A percentile compares a stretch with the other conserved stretches of the same genome.
Evolutionary conservation across 1,139 yeast species (phyloP).

Genomic region (Hyphopichia wangnamkhiaoensis): DNA sequence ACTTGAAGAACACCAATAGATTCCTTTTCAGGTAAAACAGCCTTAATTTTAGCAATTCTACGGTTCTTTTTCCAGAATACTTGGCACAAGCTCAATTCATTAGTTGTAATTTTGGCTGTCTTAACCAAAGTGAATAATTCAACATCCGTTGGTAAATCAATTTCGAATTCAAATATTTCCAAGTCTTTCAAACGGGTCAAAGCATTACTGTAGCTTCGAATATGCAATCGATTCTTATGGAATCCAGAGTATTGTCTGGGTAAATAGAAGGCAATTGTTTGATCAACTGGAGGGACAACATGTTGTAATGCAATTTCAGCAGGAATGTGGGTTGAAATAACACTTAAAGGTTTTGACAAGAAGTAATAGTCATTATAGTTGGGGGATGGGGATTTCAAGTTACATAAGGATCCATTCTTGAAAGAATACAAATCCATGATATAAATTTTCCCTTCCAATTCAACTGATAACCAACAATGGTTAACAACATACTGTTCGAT

Average conservation of each 20-base stretch:
- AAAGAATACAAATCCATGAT: constrained; percentile 60
- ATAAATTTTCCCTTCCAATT: constrained; percentile 75
- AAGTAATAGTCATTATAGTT: constrained; percentile 64
- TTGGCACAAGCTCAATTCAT: constrained; percentile 70
- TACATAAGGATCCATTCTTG: constrained; percentile 38
- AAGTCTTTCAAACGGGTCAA: constrained; percentile 69
- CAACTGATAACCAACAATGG: constrained; percentile 87
- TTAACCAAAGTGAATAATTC: constrained; percentile 60
- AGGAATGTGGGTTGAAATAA: constrained; percentile 87
- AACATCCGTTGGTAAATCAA: constrained; percentile 68
- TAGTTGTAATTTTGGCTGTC: constrained; percentile 52
- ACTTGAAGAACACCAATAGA: constrained; percentile 73
- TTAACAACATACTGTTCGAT: constrained; percentile 61
- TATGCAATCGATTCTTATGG: constrained; percentile 55
- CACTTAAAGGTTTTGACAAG: constrained; percentile 69
- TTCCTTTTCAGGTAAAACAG: constrained; percentile 69
- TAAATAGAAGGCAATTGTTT: constrained; percentile 71
- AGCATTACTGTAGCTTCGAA: constrained; percentile 75
- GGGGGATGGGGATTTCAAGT: constrained; percentile 23
- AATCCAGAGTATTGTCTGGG: constrained; percentile 88
- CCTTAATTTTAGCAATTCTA: constrained; percentile 77
- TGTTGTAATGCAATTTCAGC: constrained; percentile 77
- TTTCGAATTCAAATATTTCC: constrained; percentile 77
- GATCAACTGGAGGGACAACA: constrained; percentile 80
- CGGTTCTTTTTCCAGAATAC: constrained; percentile 65